Evolutionary conservation across 371 early-diverging fungal species (phyloP), one percentile per base, ranked within the genome.

Genomic region (Mortierella sp.): DNA sequence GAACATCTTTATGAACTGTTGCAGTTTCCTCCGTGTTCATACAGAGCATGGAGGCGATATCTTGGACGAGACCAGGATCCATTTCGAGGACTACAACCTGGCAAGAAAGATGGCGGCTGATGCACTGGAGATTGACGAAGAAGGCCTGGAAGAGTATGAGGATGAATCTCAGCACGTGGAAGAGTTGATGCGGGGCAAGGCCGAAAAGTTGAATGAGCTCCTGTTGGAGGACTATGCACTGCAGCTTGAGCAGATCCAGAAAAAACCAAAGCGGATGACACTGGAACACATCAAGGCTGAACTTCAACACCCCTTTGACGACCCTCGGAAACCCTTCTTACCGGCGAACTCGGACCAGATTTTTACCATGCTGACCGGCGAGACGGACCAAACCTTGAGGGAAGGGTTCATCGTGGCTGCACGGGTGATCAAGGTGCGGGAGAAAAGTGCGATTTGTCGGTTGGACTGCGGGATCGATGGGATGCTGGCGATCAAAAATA

Each of bases 61-160:
- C 72, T 90, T 99, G 67, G 99, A 99, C 86, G 94, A 94, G 77
- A 99, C 98, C 31, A 94, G 99, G 46, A 96, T 99, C 57, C 99
- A 98, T 82, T 98, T 97, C 16, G 95, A 97, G 86, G 96, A 98
- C 87, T 99, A 99, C 80, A 95, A 95, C 31, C 89, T 98, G 53
- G 99, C 99, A 2, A 92, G 98, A 44, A 98, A 99, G 87, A 98
- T 99, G 98, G 99, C 98, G 4, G 95, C 96, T 5, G 98, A 98
- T 87, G 99, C 99, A 0, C 88, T 98, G 51, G 99, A 98, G 78
- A 92, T 97, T 70, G 98, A 98, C 71, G 98, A 96, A 55, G 93
- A 93, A 55, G 94, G 91, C 24, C 92, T 92, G 80, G 95, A 95
- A 16, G 95, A 94, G 48, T 80, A 78, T 31, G 90, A 92, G 55